Evolutionary conservation across 208 protist species (phyloP), one percentile per base, ranked within the genome.

Genomic region (Jaenimonas drosophilae): DNA sequence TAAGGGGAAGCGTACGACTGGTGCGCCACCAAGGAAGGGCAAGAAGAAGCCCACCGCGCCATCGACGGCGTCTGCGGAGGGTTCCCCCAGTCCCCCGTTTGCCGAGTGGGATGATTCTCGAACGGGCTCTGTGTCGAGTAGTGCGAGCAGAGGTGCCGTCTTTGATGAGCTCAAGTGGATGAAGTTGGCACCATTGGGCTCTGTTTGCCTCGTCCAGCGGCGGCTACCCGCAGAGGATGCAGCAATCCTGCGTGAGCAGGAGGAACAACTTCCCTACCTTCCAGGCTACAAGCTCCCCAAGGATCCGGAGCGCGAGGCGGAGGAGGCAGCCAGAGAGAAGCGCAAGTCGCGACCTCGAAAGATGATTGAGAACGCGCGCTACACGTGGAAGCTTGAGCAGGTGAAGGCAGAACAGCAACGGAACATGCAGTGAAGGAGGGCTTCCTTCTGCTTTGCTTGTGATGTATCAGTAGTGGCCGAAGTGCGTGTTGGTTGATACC

Each of bases 171-270:
- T 11, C 23, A 21, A 21, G 6, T 42, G 37, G 37, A 42, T 42
- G 37, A 6, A 42, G 37, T 17, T 42, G 6, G 37, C 37, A 7
- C 37, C 37, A 20, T 17, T 42, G 51, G 17, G 4, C 6, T 34
- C 17, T 11, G 37, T 27, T 4, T 37, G 23, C 19, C 40, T 48
- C 4, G 24, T 42, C 19, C 25, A 48, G 26, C 14, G 17, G 28
- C 26, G 17, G 39, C 42, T 59, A 17, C 39, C 11, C 36, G 41
- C 36, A 33, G 34, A 34, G 20, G 48, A 23, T 11, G 23, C 24
- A 37, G n/a, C n/a, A n/a, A n/a, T n/a, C n/a, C n/a, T n/a, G n/a
- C n/a, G n/a, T n/a, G 6, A 17, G 37, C 19, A 25, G 19, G 37
- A 42, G 19, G 37, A 42, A 17, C 6, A 25, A 20, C 37, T 42